Evolutionary conservation across 768 basidiomycete genomes (phyloP).

Genomic region (Pisolithus orientalis): DNA sequence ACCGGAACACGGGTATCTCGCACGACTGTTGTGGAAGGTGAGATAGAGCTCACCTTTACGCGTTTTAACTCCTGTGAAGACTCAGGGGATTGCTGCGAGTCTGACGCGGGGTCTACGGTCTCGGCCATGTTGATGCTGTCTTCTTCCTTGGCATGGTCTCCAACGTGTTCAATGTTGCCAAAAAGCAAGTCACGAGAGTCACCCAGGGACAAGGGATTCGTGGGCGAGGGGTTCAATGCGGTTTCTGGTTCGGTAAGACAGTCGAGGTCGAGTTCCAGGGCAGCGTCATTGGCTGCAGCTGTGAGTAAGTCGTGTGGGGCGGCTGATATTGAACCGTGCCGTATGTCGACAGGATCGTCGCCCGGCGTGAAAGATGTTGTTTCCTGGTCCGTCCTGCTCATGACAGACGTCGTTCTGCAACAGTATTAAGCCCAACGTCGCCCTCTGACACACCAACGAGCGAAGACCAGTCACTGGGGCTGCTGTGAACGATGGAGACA

Average conservation of each 20-base stretch:
- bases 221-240: slow-evolving; percentile 18
- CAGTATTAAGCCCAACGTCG: too few species aligned
- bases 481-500: not conserved
- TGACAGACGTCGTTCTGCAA: slow-evolving; percentile 21
- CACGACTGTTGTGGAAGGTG: slow-evolving; percentile 14
- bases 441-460: not conserved
- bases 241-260: slow-evolving; percentile 22
- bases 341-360: slow-evolving; percentile 26
- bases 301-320: slow-evolving; percentile 22
- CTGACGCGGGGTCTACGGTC: slow-evolving; percentile 36
- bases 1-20: slow-evolving; percentile 8
- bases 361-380: slow-evolving; percentile 24
- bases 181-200: slow-evolving; percentile 29
- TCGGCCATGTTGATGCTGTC: slow-evolving; percentile 28
- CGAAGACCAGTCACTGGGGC: not conserved
- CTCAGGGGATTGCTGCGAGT: slow-evolving; percentile 54
- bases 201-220: slow-evolving; percentile 21
- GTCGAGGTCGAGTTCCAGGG: slow-evolving; percentile 24
- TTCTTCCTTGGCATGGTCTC: slow-evolving; percentile 25
- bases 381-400: slow-evolving; percentile 38
- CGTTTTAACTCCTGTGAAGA: slow-evolving; percentile 74
- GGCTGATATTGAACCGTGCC: slow-evolving; percentile 27
- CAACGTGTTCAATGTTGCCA: slow-evolving; percentile 29
- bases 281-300: slow-evolving; percentile 27
- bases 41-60: slow-evolving; percentile 58